Base-by-base conservation (phyloP, 768 basidiomycete species). In the Naganishia vishniacii region DNA sequence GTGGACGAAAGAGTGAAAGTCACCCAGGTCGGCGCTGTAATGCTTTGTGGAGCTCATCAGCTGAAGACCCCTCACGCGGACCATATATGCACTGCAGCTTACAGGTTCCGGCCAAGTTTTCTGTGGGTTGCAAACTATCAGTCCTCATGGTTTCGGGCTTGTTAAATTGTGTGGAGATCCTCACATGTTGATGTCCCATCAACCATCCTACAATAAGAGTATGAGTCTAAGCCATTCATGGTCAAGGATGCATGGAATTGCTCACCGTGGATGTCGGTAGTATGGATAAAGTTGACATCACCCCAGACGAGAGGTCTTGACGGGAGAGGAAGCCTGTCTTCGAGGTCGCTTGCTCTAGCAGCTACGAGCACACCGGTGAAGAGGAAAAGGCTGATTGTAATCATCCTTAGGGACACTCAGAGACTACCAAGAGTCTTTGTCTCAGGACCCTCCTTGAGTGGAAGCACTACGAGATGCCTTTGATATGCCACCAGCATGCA, bases 231-330 rank as follows among this genome's bases (percentile, higher is more conserved):
- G n/a, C n/a, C n/a, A n/a, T n/a, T n/a, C n/a, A n/a, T n/a, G n/a
- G n/a, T n/a, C n/a, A n/a, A n/a, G n/a, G n/a, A n/a, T n/a, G n/a
- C n/a, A n/a, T n/a, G n/a, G n/a, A n/a, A n/a, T n/a, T n/a, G 34
- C 77, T 59, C 48, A 77, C 78, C 84, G 78, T 88, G 86, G 41
- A 83, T 88, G 75, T 92, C 90, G 0, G 91, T 92, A 2, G 89
- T 92, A 70, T 86, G 85, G 48, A 92, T 81, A 70, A 92, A 83
- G 72, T 93, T 93, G 72, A 93, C 81, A 71, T 92, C 89, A n/a
- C 86, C 85, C 91, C 91, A 92, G 58, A 84, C 83, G 15, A 94
- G 81, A 25, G 84, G 82, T 20, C 85, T 80, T 61, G 82, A 82
- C 4, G 90, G 90, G 0, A 60, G 25, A 32, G 72, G 70, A 13